phyloP scores from a whole-genome alignment of 768 basidiomycete genomes.

The Favolaschia claudopus region DNA sequence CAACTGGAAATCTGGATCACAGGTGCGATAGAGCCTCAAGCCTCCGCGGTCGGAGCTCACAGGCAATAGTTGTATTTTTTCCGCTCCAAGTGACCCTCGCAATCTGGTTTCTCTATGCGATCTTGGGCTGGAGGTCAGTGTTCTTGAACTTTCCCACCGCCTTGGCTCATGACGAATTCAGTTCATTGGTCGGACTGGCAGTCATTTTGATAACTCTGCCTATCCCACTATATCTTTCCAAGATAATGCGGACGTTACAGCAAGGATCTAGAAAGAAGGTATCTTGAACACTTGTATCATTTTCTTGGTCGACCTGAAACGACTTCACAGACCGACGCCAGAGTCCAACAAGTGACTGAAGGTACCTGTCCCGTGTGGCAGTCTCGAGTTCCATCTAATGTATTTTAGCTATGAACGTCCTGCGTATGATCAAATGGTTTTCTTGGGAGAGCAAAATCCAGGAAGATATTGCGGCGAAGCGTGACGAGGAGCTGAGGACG shows the following conservation, averaged over 20 bases:
- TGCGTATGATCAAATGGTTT: constrained; percentile 64
- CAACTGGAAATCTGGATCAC: constrained; percentile 23
- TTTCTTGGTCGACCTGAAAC: not conserved
- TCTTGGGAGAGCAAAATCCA: constrained; percentile 56
- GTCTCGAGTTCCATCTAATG: constrained; percentile 16
- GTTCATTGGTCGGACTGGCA: constrained; percentile 52
- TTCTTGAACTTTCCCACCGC: not conserved
- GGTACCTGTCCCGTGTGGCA: constrained; percentile 43
- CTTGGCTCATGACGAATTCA: constrained; percentile 13
- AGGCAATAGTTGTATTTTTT: constrained; percentile 20
- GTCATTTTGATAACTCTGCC: constrained; percentile 51
- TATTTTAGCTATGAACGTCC: constrained; percentile 48
- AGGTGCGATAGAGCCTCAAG: not conserved
- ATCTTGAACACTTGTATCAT: not conserved
- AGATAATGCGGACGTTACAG: constrained; percentile 43
- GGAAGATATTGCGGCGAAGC: constrained; percentile 48
- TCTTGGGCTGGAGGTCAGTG: constrained; percentile 39
- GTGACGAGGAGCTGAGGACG: constrained; percentile 54
- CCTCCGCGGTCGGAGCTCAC: not conserved
- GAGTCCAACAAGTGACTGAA: constrained; percentile 57
- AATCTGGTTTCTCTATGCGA: constrained; percentile 37
- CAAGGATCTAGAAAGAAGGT: constrained; percentile 44
- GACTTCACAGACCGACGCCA: constrained; percentile 55
- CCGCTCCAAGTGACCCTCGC: constrained; percentile 30
- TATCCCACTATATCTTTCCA: constrained; percentile 50